phyloP scores from a whole-genome alignment of 31 red algal genomes.

The Bonnemaisonia californica region DNA sequence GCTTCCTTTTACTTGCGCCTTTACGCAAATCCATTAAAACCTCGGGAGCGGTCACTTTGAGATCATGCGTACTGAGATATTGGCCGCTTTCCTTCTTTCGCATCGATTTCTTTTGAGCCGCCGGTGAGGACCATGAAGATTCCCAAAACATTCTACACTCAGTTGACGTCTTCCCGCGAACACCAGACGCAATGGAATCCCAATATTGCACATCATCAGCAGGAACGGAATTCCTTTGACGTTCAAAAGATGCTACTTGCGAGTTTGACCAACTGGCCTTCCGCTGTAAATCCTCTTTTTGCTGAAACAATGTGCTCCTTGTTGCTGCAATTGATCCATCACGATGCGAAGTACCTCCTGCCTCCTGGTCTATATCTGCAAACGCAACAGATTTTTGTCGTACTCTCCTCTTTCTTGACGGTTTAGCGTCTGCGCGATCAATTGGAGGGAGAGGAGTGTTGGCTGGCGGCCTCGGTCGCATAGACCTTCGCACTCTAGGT shows the following conservation, averaged over 20 bases:
- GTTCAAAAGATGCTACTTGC: conserved; percentile 17
- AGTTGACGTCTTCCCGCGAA: conserved; percentile 37
- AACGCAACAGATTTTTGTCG: not conserved
- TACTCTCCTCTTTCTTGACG: not conserved
- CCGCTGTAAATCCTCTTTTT: not conserved
- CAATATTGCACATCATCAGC: conserved; percentile 45
- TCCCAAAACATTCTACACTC: conserved; percentile 52
- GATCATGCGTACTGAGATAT: not conserved
- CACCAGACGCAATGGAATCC: conserved; percentile 40
- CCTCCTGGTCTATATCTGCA: not conserved
- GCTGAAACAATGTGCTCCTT: not conserved
- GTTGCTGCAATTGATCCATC: not conserved
- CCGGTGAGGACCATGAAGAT: conserved; percentile 38
- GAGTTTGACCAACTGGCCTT: not conserved
- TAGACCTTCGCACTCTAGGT: not conserved
- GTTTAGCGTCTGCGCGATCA: not conserved
- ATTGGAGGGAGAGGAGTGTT: not conserved
- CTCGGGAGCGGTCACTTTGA: conserved; percentile 36
- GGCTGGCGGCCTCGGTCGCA: not conserved
- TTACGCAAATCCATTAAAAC: conserved; percentile 32
- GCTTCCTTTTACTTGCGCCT: conserved; percentile 19
- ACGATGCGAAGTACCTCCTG: too few relatives aligned
- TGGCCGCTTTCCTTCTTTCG: not conserved
- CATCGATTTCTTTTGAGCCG: not conserved
- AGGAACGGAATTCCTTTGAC: conserved; percentile 36